A percentile compares a stretch with the other conserved stretches of the same genome.
Conservation (phyloP, 192 early-diverging fungal species). For the Spizellomyces punctatus region DNA sequence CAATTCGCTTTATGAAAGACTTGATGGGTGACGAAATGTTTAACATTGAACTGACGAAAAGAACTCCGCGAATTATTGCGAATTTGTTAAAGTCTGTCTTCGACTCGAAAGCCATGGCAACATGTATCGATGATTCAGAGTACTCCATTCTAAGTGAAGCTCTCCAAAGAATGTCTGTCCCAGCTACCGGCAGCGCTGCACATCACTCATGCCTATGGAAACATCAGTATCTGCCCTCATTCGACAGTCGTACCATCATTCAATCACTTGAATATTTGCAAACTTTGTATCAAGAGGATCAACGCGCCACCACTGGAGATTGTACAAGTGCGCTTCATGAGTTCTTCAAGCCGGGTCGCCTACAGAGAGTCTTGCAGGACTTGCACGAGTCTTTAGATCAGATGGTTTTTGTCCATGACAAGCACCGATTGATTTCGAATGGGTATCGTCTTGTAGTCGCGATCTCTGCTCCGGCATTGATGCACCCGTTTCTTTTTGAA, state of each 20-base stretch:
- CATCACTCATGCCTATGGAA: too few relatives aligned
- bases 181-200: too few relatives aligned
- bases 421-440: constrained; percentile 1
- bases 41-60: background rate
- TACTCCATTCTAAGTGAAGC: too few relatives aligned
- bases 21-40: background rate
- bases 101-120: background rate
- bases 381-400: background rate
- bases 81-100: background rate
- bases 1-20: background rate
- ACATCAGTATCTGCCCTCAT: too few relatives aligned
- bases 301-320: too few relatives aligned
- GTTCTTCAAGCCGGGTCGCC: background rate
- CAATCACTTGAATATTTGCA: too few relatives aligned
- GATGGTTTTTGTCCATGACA: constrained; percentile 2
- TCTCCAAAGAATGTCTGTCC: too few relatives aligned
- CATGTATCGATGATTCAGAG: too few relatives aligned
- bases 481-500: constrained; percentile 20
- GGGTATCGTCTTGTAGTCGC: constrained; percentile 23
- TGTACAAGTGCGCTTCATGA: too few relatives aligned
- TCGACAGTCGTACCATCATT: too few relatives aligned
- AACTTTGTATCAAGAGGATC: too few relatives aligned
- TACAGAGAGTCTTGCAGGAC: constrained; percentile 11
- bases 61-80: background rate
- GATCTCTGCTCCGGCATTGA: background rate